Evolutionary conservation across 306 rosid genomes (phyloP), one percentile per base, ranked within the genome.

Genomic region (Quercus agrifolia): DNA sequence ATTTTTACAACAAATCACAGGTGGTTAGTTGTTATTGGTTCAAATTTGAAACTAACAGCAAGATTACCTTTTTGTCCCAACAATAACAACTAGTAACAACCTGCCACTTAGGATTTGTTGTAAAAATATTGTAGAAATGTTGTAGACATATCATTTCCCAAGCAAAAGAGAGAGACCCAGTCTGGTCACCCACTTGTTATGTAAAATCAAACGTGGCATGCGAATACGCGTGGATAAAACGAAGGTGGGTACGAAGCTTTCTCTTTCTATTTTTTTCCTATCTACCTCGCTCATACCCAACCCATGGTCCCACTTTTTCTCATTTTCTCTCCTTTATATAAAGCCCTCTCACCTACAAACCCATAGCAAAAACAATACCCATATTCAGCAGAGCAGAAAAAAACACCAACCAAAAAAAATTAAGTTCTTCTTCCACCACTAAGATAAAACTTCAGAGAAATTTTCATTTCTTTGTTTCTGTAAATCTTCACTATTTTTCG

Each of bases 181-280:
- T 81, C 82, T 2, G 56, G 31, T 78, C 56, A 75, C 54, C 58
- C 19, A 83, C 80, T 75, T 80, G 84, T 82, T 83, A 68, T 55
- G 9, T 3, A 41, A 41, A 9, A 27, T 11, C 46, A 54, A 78
- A 77, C 88, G 75, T 73, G 79, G n/a, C 75, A 73, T 71, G 71
- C 49, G 78, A 54, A 70, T 85, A 84, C 91, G 83, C 90, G 85
- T 79, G 74, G 19, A 61, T 0, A 25, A 1, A 2, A 49, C 56
- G 56, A 78, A 75, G 85, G 86, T 82, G 86, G 88, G 80, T 87
- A 74, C 63, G 74, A 85, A 83, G 17, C 63, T 81, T 79, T 52
- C 33, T 23, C 69, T 35, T 1, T 25, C 38, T 30, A 25, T 41
- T 41, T 8, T 41, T 41, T 41, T 41, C 46, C 46, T 41, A 41